phyloP scores from a whole-genome alignment of 1,284 basidiomycete genomes.

The Cryptococcus sp. region DNA sequence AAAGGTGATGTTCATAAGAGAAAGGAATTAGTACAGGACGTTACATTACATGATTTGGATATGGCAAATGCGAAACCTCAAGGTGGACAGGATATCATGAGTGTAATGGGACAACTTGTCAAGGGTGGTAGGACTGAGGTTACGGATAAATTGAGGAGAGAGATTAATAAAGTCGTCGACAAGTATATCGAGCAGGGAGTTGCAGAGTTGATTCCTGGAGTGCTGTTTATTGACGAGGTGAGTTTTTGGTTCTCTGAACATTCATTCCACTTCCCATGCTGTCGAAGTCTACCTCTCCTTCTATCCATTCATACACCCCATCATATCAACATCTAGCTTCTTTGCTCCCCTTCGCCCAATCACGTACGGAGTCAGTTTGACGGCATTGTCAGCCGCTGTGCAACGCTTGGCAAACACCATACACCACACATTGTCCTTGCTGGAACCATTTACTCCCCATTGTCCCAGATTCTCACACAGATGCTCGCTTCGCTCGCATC shows the following conservation, averaged over 20 bases:
- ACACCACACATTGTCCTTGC: too few species aligned
- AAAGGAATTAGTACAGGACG: constrained; percentile 96
- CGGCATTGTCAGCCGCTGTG: too few species aligned
- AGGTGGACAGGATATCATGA: constrained; percentile 96
- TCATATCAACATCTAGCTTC: too few species aligned
- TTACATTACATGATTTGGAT: constrained; percentile 93
- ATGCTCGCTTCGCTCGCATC: background rate
- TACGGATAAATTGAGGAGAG: constrained; percentile 89
- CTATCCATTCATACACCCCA: too few species aligned
- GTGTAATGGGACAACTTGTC: constrained; percentile 94
- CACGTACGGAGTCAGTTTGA: too few species aligned
- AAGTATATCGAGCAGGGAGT: constrained; percentile 97
- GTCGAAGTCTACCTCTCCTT: background rate
- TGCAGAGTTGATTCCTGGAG: constrained; percentile 94
- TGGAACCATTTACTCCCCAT: background rate
- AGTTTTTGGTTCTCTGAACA: constrained; percentile 34
- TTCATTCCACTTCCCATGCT: background rate
- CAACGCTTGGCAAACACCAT: too few species aligned
- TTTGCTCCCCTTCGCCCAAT: too few species aligned
- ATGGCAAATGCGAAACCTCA: constrained; percentile 90
- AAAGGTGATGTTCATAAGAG: constrained; percentile 98
- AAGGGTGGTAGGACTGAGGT: constrained; percentile 93
- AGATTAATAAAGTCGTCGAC: constrained; percentile 98
- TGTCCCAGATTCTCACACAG: background rate
- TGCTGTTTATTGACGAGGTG: constrained; percentile 98